Base-by-base conservation (phyloP, 306 rosid genomes). In the Psophocarpus tetragonolobus region DNA sequence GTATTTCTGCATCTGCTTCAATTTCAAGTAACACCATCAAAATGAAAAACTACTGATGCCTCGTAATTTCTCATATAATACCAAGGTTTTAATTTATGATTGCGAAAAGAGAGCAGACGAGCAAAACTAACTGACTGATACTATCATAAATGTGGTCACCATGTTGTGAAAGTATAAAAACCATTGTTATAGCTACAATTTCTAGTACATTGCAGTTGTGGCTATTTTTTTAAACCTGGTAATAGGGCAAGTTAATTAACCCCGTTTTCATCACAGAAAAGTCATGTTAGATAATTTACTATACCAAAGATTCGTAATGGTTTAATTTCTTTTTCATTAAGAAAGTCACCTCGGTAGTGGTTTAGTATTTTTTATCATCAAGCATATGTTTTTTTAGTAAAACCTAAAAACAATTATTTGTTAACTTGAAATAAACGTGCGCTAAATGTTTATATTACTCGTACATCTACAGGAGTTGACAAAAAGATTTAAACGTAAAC, bases 1-100 rank as follows among this genome's bases (percentile, higher is more conserved):
- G 74, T 63, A 26, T 32, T 27, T 81, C 36, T 26, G 18, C 13
- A 18, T 64, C 4, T 82, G 66, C 54, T 74, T 53, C 62, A 51
- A 65, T 41, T 66, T 35, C 64, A 65, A 64, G 50, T 20, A 39
- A 38, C 50, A 33, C 27, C 9, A 11, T 32, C 51, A 45, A 44
- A n/a, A 51, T n/a, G n/a, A 18, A 24, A 9, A 60, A 30, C 15
- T 5, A 15, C 26, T n/a, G 38, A 66, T 68, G 57, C 18, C 63
- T 32, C 4, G 20, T 33, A 2, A 56, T 56, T 24, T 33, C 70
- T 18, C 0, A 38, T 33, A 17, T 29, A 12, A 64, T 24, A 23
- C 33, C 58, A 50, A 18, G 20, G 24, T 17, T n/a, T 6, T 17
- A 48, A n/a, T n/a, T 48, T 48, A 23, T 48, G 3, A 17, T 48